These are phyloP conservation scores for Lepiota venenata DNA, from an alignment of 768 basidiomycete genomes.

Conservation along the genomic window DNA sequence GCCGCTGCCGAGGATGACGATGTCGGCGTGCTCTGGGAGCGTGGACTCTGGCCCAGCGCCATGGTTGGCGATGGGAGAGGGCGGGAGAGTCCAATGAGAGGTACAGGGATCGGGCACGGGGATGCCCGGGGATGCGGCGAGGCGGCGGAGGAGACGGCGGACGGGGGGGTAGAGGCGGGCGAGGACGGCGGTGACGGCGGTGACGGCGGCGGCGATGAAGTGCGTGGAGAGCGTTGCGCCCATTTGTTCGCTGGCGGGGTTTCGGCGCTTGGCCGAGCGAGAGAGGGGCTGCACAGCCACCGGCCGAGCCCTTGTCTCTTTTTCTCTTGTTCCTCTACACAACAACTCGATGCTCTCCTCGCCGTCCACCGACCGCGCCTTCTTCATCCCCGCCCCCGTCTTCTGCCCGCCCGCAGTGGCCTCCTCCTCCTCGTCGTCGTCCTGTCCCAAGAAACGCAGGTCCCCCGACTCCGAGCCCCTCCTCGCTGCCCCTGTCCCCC, in stretches of 20 bases:
- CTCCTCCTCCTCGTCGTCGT: constrained; percentile 18
- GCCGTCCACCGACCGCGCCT: constrained; percentile 17
- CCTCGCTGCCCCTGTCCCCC: constrained; percentile 24
- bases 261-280: no score
- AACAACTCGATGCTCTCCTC: constrained; percentile 19
- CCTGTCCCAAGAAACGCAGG: constrained; percentile 31
- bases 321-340: not conserved
- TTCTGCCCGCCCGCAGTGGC: constrained; percentile 5
- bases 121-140: constrained; percentile 45
- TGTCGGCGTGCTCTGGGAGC: constrained; percentile 51
- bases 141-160: constrained; percentile 23
- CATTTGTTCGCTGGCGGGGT: no score
- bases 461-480: constrained; percentile 17
- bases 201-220: no score
- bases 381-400: constrained; percentile 11
- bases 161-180: constrained; percentile 17
- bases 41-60: constrained; percentile 20
- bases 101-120: constrained; percentile 51
- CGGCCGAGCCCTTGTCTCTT: not conserved
- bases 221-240: no score
- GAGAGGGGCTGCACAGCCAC: constrained; percentile 12
- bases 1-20: constrained; percentile 76
- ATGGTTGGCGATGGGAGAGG: constrained; percentile 39
- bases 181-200: no score
- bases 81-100: constrained; percentile 65